Evolutionary conservation across 176 grass and related monocot genomes (phyloP).

Genomic region (Oryza punctata): DNA sequence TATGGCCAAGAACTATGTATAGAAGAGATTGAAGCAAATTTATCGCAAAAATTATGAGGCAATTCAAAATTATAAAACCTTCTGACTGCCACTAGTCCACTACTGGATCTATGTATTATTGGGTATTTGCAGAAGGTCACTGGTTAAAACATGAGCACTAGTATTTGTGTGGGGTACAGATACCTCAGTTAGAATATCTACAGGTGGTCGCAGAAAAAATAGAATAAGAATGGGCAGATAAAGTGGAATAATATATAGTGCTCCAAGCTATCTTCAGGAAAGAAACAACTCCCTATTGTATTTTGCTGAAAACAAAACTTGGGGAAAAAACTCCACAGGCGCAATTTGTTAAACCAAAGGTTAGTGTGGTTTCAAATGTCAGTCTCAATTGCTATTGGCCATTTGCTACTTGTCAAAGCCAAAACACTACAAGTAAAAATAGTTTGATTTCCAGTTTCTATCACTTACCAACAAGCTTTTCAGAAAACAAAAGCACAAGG

Average conservation of each 20-base stretch:
- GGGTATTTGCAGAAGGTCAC: neutral
- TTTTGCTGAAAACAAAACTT: neutral
- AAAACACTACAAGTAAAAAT: neutral
- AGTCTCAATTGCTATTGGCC: neutral
- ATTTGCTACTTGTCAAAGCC: neutral
- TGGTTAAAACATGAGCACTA: neutral
- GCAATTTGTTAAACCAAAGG: neutral
- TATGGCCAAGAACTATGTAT: slow-evolving; percentile 4
- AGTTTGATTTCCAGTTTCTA: neutral
- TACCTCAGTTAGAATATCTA: neutral
- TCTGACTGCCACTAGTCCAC: neutral
- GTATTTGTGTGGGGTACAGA: neutral
- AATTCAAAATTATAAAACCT: neutral
- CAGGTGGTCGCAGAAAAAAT: too few relatives aligned
- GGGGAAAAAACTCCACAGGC: neutral
- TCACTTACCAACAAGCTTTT: neutral
- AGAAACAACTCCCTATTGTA: neutral
- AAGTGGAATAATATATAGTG: neutral
- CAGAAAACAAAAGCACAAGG: neutral
- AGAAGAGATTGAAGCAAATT: neutral
- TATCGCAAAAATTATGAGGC: neutral
- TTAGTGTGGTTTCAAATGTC: neutral
- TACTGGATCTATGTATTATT: neutral
- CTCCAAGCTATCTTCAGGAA: neutral
- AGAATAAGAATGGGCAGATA: neutral